Base-by-base conservation (phyloP, 306 rosid genomes). In the Medicago arabica region DNA sequence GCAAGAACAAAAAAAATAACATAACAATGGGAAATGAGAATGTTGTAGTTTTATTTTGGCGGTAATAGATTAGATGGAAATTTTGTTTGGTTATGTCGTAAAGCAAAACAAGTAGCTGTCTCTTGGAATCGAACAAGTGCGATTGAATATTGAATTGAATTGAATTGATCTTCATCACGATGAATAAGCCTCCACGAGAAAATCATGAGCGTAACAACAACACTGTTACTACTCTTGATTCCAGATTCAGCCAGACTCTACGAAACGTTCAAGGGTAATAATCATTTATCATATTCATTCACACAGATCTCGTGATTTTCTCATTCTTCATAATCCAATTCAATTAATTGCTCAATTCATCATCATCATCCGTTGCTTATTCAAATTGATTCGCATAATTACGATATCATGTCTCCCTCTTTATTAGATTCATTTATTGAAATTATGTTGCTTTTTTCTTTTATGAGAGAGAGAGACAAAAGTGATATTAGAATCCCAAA, bases 181-280 rank as follows among this genome's bases (percentile, higher is more conserved):
- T 67, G 72, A 67, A 67, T 21, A 67, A 67, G 55, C 57, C 72
- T 15, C 72, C 55, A 4, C 72, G 49, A 67, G 57, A 43, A 44
- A 55, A 67, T 46, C 51, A 46, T 46, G 70, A 65, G 0, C 70
- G 70, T 19, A 65, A 65, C 34, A 65, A 63, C 69, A 63, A 34
- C 69, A 63, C 61, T 55, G 15, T 10, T 40, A 8, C 55, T 44
- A 13, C 72, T 71, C 72, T 73, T 6, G 98, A 91, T 71, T 88
- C 97, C 50, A 86, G 98, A 84, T 91, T 94, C 86, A 94, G 82
- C 75, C 98, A 94, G 80, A 94, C 97, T 71, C 96, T 94, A 82
- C 72, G 93, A 70, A 91, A 88, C 80, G 98, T 94, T 54, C 98
- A 91, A 88, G 97, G 98, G 97, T 91, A 3, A 36, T 91, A 3